These are phyloP conservation scores for Eragrostis tef DNA, from an alignment of 202 grass and related monocot species.

Conservation along the genomic window DNA sequence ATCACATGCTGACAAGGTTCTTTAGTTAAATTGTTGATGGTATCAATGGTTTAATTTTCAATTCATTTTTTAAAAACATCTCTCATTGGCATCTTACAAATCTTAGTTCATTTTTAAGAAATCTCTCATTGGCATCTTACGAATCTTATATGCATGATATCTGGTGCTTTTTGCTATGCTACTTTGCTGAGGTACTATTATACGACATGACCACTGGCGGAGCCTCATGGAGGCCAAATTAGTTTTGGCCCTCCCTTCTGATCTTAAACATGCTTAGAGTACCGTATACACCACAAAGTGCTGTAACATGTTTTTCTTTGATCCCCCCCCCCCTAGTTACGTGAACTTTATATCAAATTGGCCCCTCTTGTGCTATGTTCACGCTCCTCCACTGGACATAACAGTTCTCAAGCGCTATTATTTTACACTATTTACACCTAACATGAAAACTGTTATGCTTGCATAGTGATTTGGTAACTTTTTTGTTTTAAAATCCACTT, in stretches of 20 bases:
- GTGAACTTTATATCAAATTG: too few relatives aligned
- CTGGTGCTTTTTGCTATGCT: conserved; percentile 32
- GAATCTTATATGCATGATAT: not conserved
- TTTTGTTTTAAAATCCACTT: conserved; percentile 3
- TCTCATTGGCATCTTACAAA: conserved; percentile 14
- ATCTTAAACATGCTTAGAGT: too few relatives aligned
- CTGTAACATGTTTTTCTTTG: too few relatives aligned
- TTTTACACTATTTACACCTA: conserved; percentile 7
- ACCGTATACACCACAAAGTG: too few relatives aligned
- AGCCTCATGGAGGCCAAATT: too few relatives aligned
- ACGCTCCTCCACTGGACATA: too few relatives aligned
- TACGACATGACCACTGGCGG: too few relatives aligned
- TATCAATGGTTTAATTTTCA: conserved; percentile 17
- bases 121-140: conserved; percentile 10
- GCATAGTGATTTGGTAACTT: not conserved
- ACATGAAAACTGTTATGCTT: conserved; percentile 7
- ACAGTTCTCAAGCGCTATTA: conserved; percentile 18
- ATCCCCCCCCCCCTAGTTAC: too few relatives aligned
- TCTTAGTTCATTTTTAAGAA: conserved; percentile 34
- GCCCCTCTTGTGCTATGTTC: too few relatives aligned
- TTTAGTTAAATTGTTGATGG: conserved; percentile 31
- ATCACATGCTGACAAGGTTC: conserved; percentile 28
- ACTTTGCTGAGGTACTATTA: conserved; percentile 2
- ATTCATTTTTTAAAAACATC: conserved; percentile 34
- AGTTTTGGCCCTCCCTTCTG: too few relatives aligned